Base-by-base conservation (phyloP, 2,329 filamentous ascomycete species). In the Penicillium digitatum region DNA sequence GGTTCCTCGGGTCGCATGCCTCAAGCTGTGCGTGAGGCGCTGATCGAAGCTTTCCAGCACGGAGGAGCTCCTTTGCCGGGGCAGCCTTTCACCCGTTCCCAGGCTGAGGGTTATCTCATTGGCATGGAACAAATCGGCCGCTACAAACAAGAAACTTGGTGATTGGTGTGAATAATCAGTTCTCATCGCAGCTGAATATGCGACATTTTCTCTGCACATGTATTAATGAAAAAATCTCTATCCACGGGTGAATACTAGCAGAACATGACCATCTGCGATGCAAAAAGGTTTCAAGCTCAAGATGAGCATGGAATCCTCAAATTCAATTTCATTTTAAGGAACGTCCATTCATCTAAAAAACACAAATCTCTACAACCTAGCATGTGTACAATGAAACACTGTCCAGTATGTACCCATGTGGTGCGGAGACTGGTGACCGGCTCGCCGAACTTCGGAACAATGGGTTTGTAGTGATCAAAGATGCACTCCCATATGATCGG, bases 61-160 rank as follows among this genome's bases (percentile, higher is more conserved):
- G 76, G 79, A 22, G 75, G 73, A 2, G 80, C 79, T 3, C 79
- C 81, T 51, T 69, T 63, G 10, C 27, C 55, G 39, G 58, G 59
- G 12, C 55, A 65, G 48, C 54, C 59, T 27, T 69, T 69, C 45
- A 70, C 59, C 46, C 68, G 78, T 45, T 74, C 79, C 26, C 76
- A 76, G 10, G 85, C 84, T 0, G 84, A 87, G 64, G 73, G 66
- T 24, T 82, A 81, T 66, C 60, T 88, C 11, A 73, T 75, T 24
- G 66, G 60, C 4, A 80, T 88, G 80, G 85, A 88, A 72, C 86
- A 81, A 67, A 73, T 68, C 22, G 84, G 83, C 11, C 72, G 82
- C 54, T 88, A 86, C 69, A 83, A 82, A 64, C 85, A 88, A 66
- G 86, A 89, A 72, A 89, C 86, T 7, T 89, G 86, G 86, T 88